These are phyloP conservation scores for Gynochthodes officinalis DNA, from an alignment of 257 asterid species.

Conservation along the genomic window DNA sequence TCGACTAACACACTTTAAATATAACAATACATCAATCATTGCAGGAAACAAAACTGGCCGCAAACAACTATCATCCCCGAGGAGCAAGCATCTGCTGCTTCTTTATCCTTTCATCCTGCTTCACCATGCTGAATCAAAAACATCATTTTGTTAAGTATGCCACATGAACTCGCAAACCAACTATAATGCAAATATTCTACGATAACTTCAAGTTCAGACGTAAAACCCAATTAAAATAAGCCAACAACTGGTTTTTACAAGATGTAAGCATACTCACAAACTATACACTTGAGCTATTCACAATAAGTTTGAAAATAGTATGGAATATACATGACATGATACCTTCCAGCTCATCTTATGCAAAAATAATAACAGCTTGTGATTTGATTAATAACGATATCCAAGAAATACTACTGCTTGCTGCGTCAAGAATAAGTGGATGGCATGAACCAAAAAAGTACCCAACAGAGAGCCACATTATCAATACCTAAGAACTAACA, in stretches of 20 bases:
- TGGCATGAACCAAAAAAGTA: too few relatives aligned
- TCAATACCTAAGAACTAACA: too few relatives aligned
- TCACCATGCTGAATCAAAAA: conserved; percentile 72
- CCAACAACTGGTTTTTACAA: background rate
- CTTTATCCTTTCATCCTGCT: conserved; percentile 74
- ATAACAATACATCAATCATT: background rate
- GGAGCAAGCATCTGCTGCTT: conserved; percentile 99
- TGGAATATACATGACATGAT: background rate
- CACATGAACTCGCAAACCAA: background rate
- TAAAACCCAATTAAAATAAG: background rate
- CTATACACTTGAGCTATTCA: background rate
- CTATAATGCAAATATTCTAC: background rate
- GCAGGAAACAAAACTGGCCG: background rate
- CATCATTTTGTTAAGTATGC: conserved; percentile 12
- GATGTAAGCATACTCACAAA: background rate
- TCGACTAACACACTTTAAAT: background rate
- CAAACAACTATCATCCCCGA: conserved; percentile 41
- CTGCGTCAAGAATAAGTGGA: too few relatives aligned
- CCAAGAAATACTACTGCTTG: too few relatives aligned
- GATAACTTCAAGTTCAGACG: background rate
- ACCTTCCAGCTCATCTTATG: too few relatives aligned
- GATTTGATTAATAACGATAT: too few relatives aligned
- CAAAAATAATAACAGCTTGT: too few relatives aligned
- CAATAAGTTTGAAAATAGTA: background rate
- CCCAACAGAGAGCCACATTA: too few relatives aligned